Evolutionary conservation across 331 rosid genomes (phyloP).

Genomic region (Saraca asoca): DNA sequence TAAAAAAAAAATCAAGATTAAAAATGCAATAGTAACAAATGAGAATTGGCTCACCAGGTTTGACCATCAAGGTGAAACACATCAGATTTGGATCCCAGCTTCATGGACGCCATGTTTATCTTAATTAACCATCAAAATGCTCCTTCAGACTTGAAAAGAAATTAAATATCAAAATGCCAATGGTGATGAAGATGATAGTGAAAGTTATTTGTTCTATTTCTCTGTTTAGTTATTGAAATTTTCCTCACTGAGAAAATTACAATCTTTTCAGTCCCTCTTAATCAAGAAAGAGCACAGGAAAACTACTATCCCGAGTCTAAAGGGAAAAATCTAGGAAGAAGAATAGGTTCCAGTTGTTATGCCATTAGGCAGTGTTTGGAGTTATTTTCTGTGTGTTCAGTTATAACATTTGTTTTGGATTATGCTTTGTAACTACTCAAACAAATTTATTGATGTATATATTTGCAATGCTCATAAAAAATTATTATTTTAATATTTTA

Average conservation of each 20-base stretch:
- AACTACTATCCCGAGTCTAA: constrained; percentile 60
- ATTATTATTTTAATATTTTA: no score
- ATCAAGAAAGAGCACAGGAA: constrained; percentile 9
- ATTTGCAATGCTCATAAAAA: no score
- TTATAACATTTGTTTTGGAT: not conserved
- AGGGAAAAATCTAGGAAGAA: constrained; percentile 62
- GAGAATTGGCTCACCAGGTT: constrained; percentile 49
- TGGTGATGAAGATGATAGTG: constrained; percentile 19
- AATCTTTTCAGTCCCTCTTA: constrained; percentile 35
- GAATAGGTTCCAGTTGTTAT: constrained; percentile 60
- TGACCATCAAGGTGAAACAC: constrained; percentile 62
- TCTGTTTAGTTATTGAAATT: constrained; percentile 1
- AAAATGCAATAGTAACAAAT: not conserved
- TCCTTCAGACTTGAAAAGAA: constrained; percentile 14
- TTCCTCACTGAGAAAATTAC: not conserved
- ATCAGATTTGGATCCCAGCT: constrained; percentile 82
- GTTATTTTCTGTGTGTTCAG: not conserved
- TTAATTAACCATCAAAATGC: constrained; percentile 1
- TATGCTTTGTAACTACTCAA: no score
- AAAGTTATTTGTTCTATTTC: constrained; percentile 1
- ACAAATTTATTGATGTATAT: no score
- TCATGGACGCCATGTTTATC: constrained; percentile 63
- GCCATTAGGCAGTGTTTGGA: constrained; percentile 46
- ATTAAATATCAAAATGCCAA: not conserved
- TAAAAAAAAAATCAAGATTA: no score